These are phyloP conservation scores for Mentha longifolia DNA, from an alignment of 257 asterid genomes.

Conservation along the genomic window DNA sequence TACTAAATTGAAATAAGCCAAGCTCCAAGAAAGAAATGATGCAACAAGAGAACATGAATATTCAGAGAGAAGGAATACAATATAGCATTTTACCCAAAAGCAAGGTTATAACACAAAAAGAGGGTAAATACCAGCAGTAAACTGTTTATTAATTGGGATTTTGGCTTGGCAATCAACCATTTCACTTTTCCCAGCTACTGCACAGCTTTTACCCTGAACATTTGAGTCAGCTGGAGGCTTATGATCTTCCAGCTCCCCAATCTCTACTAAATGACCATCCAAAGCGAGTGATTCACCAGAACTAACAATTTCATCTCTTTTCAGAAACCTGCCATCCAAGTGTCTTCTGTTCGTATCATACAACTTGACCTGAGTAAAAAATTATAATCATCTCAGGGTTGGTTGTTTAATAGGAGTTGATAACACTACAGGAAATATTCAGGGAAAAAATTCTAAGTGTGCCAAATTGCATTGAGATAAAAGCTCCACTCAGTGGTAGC, in stretches of 20 bases:
- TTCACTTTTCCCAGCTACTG: slow-evolving; percentile 36
- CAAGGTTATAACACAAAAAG: slow-evolving; percentile 30
- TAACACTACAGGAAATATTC: neutral
- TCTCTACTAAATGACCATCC: slow-evolving; percentile 72
- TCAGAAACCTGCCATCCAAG: slow-evolving; percentile 69
- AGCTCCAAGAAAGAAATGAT: slow-evolving; percentile 10
- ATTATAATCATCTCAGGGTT: slow-evolving; percentile 12
- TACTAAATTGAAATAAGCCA: slow-evolving; percentile 5
- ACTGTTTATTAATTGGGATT: slow-evolving; percentile 28
- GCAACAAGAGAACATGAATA: slow-evolving; percentile 9
- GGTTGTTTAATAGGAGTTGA: slow-evolving; percentile 10
- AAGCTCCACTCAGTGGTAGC: slow-evolving; percentile 24
- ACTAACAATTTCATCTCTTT: slow-evolving; percentile 57
- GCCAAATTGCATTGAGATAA: slow-evolving; percentile 21
- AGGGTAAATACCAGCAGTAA: slow-evolving; percentile 50
- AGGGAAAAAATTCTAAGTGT: neutral
- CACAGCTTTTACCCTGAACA: slow-evolving; percentile 37
- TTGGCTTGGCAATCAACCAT: slow-evolving; percentile 30
- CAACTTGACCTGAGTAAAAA: slow-evolving; percentile 61
- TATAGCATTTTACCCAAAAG: slow-evolving; percentile 16
- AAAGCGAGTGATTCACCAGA: slow-evolving; percentile 66
- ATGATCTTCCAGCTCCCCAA: slow-evolving; percentile 61
- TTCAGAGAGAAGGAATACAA: slow-evolving; percentile 21
- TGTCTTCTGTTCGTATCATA: slow-evolving; percentile 67
- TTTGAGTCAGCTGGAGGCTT: slow-evolving; percentile 44